Percentiles rank a stretch among this genome's conserved stretches.
phyloP scores from a whole-genome alignment of 768 basidiomycete genomes.

The Mycena kentingensis region DNA sequence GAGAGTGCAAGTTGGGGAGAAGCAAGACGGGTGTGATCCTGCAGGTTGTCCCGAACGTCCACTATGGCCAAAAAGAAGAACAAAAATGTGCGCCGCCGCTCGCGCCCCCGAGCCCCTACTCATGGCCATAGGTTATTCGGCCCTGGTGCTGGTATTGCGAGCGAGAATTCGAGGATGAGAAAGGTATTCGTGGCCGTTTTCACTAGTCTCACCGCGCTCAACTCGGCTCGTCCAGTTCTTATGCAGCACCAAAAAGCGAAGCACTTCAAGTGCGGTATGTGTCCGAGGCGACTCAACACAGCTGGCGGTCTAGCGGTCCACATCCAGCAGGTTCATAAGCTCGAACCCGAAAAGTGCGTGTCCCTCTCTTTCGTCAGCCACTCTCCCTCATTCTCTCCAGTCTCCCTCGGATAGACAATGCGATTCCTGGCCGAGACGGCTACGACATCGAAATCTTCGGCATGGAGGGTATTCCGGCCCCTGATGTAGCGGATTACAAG shows the following conservation, averaged over 20 bases:
- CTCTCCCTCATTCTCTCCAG: slow-evolving; percentile 33
- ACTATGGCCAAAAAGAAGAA: slow-evolving; percentile 64
- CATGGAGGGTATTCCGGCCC: slow-evolving; percentile 96
- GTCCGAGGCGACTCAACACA: slow-evolving; percentile 92
- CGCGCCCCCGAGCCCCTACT: slow-evolving; percentile 8
- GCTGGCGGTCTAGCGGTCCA: slow-evolving; percentile 98
- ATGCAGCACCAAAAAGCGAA: slow-evolving; percentile 99
- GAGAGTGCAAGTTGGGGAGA: background rate
- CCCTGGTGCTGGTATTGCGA: slow-evolving; percentile 99
- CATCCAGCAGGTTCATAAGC: slow-evolving; percentile 98
- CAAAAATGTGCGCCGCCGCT: slow-evolving; percentile 44
- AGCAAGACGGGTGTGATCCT: background rate
- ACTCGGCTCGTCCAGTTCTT: slow-evolving; percentile 59
- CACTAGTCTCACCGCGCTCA: background rate
- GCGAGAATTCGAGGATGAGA: slow-evolving; percentile 99
- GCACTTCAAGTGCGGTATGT: slow-evolving; percentile 97
- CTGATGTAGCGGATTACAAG: slow-evolving; percentile 94
- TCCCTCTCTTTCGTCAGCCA: background rate
- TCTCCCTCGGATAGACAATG: slow-evolving; percentile 91
- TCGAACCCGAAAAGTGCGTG: slow-evolving; percentile 89
- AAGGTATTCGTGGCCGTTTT: slow-evolving; percentile 57
- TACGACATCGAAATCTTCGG: slow-evolving; percentile 99
- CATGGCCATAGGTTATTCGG: slow-evolving; percentile 61
- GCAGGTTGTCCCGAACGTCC: background rate
- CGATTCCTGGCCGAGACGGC: slow-evolving; percentile 92